A percentile compares a stretch with the other conserved stretches of the same genome.
Conservation (phyloP, 306 rosid species). For the Cyamopsis tetragonoloba region DNA sequence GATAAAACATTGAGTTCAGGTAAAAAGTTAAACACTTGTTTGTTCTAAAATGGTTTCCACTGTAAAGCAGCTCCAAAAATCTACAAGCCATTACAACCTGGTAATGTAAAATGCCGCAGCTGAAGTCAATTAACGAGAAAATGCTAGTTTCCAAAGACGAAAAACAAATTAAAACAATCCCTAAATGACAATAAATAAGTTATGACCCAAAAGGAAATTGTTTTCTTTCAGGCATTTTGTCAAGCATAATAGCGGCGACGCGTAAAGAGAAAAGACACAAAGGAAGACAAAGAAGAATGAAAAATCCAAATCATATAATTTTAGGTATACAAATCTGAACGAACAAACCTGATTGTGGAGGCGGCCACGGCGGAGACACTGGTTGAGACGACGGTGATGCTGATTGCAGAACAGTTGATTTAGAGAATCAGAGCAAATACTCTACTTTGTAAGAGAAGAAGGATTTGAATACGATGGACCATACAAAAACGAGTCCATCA, state of each 20-base stretch:
- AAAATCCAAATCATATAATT: too few species aligned
- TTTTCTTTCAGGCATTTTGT: not conserved
- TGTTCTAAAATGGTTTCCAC: slow-evolving; percentile 21
- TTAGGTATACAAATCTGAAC: too few species aligned
- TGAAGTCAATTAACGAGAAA: not conserved
- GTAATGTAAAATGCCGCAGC: not conserved
- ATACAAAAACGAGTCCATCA: too few species aligned
- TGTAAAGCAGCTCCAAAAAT: slow-evolving; percentile 1
- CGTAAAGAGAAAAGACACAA: not conserved
- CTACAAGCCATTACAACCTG: slow-evolving; percentile 38
- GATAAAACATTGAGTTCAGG: slow-evolving; percentile 43
- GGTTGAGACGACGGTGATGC: too few species aligned
- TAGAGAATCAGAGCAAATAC: too few species aligned
- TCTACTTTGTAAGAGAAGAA: too few species aligned
- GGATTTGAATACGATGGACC: too few species aligned
- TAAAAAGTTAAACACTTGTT: slow-evolving; percentile 32
- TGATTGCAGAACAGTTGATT: too few species aligned
- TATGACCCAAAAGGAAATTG: not conserved
- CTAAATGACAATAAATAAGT: not conserved
- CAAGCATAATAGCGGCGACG: not conserved
- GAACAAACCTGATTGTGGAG: too few species aligned
- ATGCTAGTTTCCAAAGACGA: not conserved
- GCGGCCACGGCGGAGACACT: too few species aligned
- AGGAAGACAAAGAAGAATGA: too few species aligned
- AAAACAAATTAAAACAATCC: not conserved